Percentiles rank a stretch among this genome's conserved stretches.
phyloP scores from a whole-genome alignment of 495 filamentous ascomycete species.

The Hyphodiscus hymeniophilus region DNA sequence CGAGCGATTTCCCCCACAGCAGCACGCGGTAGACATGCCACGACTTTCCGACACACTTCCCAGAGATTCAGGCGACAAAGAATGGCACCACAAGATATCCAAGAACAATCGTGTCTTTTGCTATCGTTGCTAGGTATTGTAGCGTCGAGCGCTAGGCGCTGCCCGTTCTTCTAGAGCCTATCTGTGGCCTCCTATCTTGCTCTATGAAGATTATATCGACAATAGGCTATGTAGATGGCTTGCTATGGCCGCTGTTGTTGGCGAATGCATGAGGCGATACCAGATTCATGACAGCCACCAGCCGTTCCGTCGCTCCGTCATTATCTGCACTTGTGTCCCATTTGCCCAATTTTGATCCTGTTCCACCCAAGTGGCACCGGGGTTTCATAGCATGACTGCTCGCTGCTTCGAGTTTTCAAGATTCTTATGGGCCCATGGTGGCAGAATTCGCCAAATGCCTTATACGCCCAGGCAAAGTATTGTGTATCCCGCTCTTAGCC shows the following conservation, averaged over 20 bases:
- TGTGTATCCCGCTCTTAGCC: not conserved
- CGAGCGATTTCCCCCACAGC: not conserved
- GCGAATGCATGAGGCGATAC: constrained; percentile 21
- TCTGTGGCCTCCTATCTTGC: constrained; percentile 20
- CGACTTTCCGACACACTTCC: constrained; percentile 3
- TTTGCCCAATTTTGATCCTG: not conserved
- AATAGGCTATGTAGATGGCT: constrained; percentile 28
- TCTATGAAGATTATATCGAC: constrained; percentile 29
- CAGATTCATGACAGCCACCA: constrained; percentile 3
- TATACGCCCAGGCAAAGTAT: not conserved
- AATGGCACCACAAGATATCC: constrained; percentile 21
- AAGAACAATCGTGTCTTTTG: constrained; percentile 42
- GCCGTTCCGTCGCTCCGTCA: not conserved
- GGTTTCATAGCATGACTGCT: not conserved
- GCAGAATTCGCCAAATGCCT: not conserved
- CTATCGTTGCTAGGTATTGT: constrained; percentile 51
- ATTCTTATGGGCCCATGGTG: not conserved
- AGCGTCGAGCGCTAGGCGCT: constrained; percentile 22
- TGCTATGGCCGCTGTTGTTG: constrained; percentile 26
- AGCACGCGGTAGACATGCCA: not conserved
- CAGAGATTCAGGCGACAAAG: constrained; percentile 27
- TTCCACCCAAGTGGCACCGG: too few species aligned
- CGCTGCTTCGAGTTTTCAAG: not conserved
- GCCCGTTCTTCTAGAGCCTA: constrained; percentile 21
- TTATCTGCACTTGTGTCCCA: constrained; percentile 1